A percentile compares a stretch with the other conserved stretches of the same genome.
phyloP scores from a whole-genome alignment of 139 green algal genomes.

The Volvox reticuliferus region DNA sequence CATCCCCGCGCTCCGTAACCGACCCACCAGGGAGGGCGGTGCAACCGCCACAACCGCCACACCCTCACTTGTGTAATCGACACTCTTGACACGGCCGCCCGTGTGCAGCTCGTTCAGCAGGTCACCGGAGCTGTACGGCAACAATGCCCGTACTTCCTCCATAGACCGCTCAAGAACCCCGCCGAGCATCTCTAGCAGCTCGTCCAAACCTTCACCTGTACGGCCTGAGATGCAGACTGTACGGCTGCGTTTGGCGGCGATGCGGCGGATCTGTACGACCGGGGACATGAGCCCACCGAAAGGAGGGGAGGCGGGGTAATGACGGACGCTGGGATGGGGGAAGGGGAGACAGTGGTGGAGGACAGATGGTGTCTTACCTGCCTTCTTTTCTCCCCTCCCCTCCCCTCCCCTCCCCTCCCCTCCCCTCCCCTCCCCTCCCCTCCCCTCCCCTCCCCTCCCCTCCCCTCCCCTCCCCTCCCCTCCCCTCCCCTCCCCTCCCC shows the following conservation, averaged over 20 bases:
- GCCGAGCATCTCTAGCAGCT: constrained; percentile 75
- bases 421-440: too few relatives aligned
- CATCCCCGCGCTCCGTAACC: neutral
- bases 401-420: too few relatives aligned
- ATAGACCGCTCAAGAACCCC: constrained; percentile 65
- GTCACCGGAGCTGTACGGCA: constrained; percentile 59
- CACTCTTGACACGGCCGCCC: neutral
- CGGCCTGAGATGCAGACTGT: constrained; percentile 73
- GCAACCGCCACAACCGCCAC: constrained; percentile 28
- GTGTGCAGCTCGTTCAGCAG: constrained; percentile 54
- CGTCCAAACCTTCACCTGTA: constrained; percentile 82
- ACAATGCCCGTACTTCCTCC: constrained; percentile 52
- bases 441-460: too few relatives aligned
- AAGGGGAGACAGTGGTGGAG: neutral
- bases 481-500: too few relatives aligned
- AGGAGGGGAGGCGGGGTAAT: neutral
- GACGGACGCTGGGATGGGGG: too few relatives aligned
- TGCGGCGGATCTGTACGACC: constrained; percentile 44
- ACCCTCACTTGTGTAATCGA: constrained; percentile 25
- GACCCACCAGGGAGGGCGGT: constrained; percentile 11
- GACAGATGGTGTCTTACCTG: too few relatives aligned
- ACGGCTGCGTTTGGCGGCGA: constrained; percentile 52
- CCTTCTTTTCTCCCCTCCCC: too few relatives aligned
- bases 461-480: too few relatives aligned
- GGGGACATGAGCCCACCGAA: too few relatives aligned